phyloP scores from a whole-genome alignment of 2,329 filamentous ascomycete genomes.

The Colletotrichum gigasporum region DNA sequence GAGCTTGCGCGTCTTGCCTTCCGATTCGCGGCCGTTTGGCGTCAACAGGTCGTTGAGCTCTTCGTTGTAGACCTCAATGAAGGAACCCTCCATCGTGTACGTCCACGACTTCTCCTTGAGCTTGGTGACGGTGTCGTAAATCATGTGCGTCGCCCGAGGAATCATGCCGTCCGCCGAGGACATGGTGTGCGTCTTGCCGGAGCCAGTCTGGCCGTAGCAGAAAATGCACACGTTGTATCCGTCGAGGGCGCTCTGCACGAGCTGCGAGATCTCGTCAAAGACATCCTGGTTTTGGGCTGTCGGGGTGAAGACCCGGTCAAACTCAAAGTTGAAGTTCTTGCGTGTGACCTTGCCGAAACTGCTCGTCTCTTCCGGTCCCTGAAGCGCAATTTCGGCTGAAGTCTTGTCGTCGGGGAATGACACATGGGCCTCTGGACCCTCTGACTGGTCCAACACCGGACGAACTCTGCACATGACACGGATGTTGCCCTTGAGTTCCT shows the following conservation, averaged over 20 bases:
- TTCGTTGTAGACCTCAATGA: slow-evolving; percentile 98
- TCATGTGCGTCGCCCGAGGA: slow-evolving; percentile 89
- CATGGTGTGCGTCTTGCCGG: slow-evolving; percentile 98
- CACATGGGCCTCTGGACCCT: slow-evolving; percentile 77
- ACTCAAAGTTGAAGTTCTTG: slow-evolving; percentile 86
- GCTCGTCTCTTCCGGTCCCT: slow-evolving; percentile 84
- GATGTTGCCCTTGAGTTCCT: slow-evolving; percentile 98
- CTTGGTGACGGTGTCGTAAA: slow-evolving; percentile 86
- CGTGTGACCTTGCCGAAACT: slow-evolving; percentile 79
- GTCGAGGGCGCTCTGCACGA: slow-evolving; percentile 95
- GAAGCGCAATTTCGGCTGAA: slow-evolving; percentile 84
- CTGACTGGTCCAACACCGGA: slow-evolving; percentile 68
- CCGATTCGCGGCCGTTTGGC: slow-evolving; percentile 65
- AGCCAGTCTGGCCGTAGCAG: slow-evolving; percentile 97
- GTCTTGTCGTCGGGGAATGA: slow-evolving; percentile 85
- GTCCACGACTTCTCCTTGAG: slow-evolving; percentile 92
- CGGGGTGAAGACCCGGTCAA: slow-evolving; percentile 91
- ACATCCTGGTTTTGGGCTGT: slow-evolving; percentile 82
- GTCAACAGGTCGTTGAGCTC: slow-evolving; percentile 89
- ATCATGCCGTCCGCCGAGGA: slow-evolving; percentile 93
- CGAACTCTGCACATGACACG: slow-evolving; percentile 97
- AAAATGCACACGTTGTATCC: slow-evolving; percentile 99
- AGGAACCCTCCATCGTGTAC: slow-evolving; percentile 94
- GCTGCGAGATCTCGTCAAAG: slow-evolving; percentile 95
- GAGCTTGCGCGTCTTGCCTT: slow-evolving; percentile 81